Base-by-base conservation (phyloP, 2,329 filamentous ascomycete genomes). In the Chaetomiaceae sp. region DNA sequence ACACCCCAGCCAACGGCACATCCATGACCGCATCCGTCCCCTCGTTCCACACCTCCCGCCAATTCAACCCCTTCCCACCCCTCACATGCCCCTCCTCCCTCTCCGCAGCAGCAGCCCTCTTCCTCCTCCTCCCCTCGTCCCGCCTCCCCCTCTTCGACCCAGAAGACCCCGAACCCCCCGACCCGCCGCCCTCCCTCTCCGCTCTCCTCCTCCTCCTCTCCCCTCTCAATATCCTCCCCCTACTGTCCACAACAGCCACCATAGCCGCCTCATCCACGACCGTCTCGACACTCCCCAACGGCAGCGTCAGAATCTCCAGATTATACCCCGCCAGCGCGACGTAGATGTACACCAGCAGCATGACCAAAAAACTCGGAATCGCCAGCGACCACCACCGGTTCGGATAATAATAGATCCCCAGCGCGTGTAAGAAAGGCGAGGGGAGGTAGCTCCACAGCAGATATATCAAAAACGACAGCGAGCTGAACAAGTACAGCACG, bases 21-120 rank as follows among this genome's bases (percentile, higher is more conserved):
- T 99, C 94, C 88, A 99, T 88, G 7, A 97, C 94, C 1, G 91
- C 94, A 76, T 99, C 94, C 0, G 94, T 99, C 17, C 94, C 91
- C 63, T 89, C 85, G 65, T 84, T 91, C 94, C 94, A 99, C 17
- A 95, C 78, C 54, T 78, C 80, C 65, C 79, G 84, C 92, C 94
- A 97, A 65, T 90, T 81, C 59, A 80, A 62, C 31, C 38, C 44
- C 31, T 22, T 15, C 14, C 25, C 34, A 14, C 12, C n/a, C 40
- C 15, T 25, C 50, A 36, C 50, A 63, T 61, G 46, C 61, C 63
- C 53, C 67, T 62, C 39, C 65, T 66, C 59, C 72, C 67, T 72
- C 58, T 44, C 45, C 7, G 33, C 45, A 14, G 17, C 17, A 15
- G 37, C 27, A 37, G 20, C 17, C 43, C 31, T 20, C 34, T 17